A percentile compares a stretch with the other conserved stretches of the same genome.
Conservation (phyloP, 192 early-diverging fungal species). For the Linnemannia zychae region DNA sequence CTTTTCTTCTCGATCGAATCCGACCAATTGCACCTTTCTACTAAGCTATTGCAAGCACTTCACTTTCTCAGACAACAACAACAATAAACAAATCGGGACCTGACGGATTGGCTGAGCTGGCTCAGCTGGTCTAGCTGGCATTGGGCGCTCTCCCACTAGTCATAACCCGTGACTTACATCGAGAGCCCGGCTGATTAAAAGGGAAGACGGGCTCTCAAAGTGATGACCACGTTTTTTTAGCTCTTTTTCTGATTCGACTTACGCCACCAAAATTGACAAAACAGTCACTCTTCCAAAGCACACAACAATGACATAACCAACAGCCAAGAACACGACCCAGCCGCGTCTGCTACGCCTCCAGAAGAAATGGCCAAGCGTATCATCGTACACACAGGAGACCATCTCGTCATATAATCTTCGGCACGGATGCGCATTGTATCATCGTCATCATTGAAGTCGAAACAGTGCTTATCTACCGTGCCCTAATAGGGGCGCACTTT, state of each 20-base stretch:
- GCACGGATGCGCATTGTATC: slow-evolving; percentile 52
- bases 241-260: no score
- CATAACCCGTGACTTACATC: no score
- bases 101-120: neutral
- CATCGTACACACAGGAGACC: neutral
- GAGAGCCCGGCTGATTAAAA: no score
- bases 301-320: neutral
- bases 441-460: slow-evolving; percentile 83
- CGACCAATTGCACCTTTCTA: neutral
- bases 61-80: neutral
- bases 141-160: no score
- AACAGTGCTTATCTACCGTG: slow-evolving; percentile 86
- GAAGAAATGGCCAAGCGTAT: neutral
- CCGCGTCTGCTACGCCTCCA: neutral
- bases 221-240: no score
- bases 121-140: no score
- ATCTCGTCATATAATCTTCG: neutral
- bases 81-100: neutral
- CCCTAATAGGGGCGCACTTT: slow-evolving; percentile 76
- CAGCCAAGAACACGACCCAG: neutral
- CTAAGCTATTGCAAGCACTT: no score
- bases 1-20: neutral
- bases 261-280: no score
- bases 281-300: no score
- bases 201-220: no score